Conservation (phyloP, 2,329 filamentous ascomycete species). For the Pestalotiopsis sp. region DNA sequence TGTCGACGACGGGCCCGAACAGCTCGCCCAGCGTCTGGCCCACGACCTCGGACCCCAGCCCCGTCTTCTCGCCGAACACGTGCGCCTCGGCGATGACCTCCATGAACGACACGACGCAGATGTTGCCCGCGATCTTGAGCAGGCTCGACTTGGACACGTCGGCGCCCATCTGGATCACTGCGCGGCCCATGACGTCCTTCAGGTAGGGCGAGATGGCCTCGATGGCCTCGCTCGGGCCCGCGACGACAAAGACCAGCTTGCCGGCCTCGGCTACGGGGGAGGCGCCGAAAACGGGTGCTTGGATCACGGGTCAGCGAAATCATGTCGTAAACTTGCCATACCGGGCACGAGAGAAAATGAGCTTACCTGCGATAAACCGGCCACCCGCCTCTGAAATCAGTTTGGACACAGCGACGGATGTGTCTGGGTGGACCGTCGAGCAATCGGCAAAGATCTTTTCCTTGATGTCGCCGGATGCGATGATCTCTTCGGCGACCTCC, state of each 20-base stretch:
- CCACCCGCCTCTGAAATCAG: conserved; percentile 34
- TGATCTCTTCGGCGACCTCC: conserved; percentile 14
- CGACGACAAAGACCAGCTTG: conserved; percentile 44
- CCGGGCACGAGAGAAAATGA: neutral
- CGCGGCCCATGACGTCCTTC: conserved; percentile 41
- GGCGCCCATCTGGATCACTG: conserved; percentile 41
- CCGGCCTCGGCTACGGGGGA: conserved; percentile 41
- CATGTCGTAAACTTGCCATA: neutral
- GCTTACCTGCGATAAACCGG: conserved; percentile 24
- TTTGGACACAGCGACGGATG: conserved; percentile 30
- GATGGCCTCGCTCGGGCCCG: conserved; percentile 33
- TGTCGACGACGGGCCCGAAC: conserved; percentile 41
- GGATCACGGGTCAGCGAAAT: neutral
- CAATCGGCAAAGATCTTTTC: conserved; percentile 31
- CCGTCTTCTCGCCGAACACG: conserved; percentile 45
- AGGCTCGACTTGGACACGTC: conserved; percentile 40
- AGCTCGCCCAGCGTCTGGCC: conserved; percentile 42
- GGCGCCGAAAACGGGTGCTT: conserved; percentile 43
- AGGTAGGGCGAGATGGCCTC: conserved; percentile 38
- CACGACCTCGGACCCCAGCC: conserved; percentile 39
- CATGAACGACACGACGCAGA: conserved; percentile 32
- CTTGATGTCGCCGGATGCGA: conserved; percentile 22
- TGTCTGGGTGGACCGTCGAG: conserved; percentile 33
- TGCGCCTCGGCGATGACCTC: conserved; percentile 45
- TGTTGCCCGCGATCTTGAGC: conserved; percentile 43